Percentiles rank a stretch among this genome's conserved stretches.
phyloP scores from a whole-genome alignment of 352 stramenopile species.

The Plasmopara muralis region DNA sequence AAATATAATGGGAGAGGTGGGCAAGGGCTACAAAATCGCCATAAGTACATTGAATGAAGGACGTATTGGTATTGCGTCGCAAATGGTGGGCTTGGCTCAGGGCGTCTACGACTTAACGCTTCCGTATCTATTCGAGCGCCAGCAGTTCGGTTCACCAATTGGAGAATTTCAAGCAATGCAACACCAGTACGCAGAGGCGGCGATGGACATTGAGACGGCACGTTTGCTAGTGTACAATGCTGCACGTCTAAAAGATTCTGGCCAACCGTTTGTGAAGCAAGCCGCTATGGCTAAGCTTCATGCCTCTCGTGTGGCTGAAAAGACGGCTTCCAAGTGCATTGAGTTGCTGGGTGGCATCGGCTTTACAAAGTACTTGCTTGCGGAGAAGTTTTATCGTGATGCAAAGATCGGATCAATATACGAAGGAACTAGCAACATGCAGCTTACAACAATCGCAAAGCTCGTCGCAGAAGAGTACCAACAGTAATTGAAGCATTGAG shows the following conservation, averaged over 20 bases:
- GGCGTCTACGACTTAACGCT: constrained; percentile 93
- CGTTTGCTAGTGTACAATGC: constrained; percentile 94
- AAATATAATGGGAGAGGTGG: constrained; percentile 91
- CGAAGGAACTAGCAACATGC: constrained; percentile 97
- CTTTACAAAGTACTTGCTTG: constrained; percentile 92
- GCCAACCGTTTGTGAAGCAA: constrained; percentile 94
- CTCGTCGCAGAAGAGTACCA: constrained; percentile 86
- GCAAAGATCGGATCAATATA: constrained; percentile 97
- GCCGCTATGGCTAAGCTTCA: constrained; percentile 96
- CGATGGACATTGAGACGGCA: constrained; percentile 90
- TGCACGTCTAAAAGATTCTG: constrained; percentile 90
- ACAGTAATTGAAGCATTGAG: constrained; percentile 28
- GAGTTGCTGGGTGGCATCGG: constrained; percentile 94
- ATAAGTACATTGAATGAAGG: constrained; percentile 96
- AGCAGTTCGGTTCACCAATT: constrained; percentile 93
- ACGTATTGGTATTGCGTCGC: constrained; percentile 95
- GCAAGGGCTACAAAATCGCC: constrained; percentile 95
- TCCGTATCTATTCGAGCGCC: constrained; percentile 94
- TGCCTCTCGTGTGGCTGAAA: constrained; percentile 92
- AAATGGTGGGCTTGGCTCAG: constrained; percentile 96
- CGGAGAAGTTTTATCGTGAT: constrained; percentile 96
- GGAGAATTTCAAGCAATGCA: constrained; percentile 96
- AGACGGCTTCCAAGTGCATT: constrained; percentile 93
- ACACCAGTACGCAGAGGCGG: constrained; percentile 94
- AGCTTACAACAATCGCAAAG: constrained; percentile 92